These are phyloP conservation scores for Cystobasidiaceae sp. DNA, from an alignment of 1,284 basidiomycete species.

Conservation along the genomic window DNA sequence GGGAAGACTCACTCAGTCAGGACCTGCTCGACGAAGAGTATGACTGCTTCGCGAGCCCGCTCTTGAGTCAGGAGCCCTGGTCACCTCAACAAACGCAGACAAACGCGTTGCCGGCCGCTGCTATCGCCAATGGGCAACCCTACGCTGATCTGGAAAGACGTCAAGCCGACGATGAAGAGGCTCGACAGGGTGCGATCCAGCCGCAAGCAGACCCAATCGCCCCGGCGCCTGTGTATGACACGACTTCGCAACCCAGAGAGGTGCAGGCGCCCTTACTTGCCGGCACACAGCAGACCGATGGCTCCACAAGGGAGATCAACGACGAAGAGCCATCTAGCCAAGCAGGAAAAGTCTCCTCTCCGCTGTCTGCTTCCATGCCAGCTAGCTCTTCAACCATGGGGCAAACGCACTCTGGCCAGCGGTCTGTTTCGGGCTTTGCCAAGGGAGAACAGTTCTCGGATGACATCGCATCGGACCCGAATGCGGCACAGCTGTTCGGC, in stretches of 20 bases:
- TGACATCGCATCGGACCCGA: slow-evolving; percentile 23
- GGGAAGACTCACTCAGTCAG: slow-evolving; percentile 30
- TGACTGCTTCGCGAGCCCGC: slow-evolving; percentile 17
- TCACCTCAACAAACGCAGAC: neutral
- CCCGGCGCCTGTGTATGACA: too few relatives aligned
- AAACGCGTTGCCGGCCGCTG: neutral
- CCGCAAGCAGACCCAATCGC: too few relatives aligned
- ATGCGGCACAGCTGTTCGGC: slow-evolving; percentile 27
- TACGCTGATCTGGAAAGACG: neutral
- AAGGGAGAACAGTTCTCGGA: slow-evolving; percentile 12
- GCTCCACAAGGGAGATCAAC: too few relatives aligned
- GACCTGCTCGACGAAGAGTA: slow-evolving; percentile 30
- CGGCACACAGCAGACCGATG: too few relatives aligned
- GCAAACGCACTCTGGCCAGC: neutral
- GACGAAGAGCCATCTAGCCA: too few relatives aligned
- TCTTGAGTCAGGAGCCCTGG: neutral
- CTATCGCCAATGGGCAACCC: neutral
- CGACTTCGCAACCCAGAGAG: too few relatives aligned
- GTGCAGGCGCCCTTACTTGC: too few relatives aligned
- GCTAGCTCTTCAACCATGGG: too few relatives aligned
- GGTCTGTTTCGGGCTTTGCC: slow-evolving; percentile 1
- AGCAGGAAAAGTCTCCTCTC: neutral
- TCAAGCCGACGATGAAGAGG: too few relatives aligned
- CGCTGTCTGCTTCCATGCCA: neutral
- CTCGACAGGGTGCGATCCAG: too few relatives aligned